phyloP scores from a whole-genome alignment of 2,329 filamentous ascomycete species.

The Trichophyton benhamiae region DNA sequence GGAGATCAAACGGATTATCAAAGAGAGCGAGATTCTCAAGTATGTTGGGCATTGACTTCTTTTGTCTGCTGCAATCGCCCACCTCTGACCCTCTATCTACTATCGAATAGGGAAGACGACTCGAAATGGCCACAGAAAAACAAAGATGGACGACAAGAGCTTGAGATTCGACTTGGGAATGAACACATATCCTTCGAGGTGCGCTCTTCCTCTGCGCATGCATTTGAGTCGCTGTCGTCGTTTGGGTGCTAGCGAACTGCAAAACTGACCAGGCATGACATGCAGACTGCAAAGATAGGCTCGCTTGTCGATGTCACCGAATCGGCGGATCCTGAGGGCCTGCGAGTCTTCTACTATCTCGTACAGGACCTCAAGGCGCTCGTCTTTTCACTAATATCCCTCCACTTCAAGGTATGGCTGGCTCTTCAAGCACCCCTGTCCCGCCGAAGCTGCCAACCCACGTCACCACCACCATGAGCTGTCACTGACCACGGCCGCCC shows the following conservation, averaged over 20 bases:
- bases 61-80: background rate
- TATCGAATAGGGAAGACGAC: constrained; percentile 74
- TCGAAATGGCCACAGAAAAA: constrained; percentile 99
- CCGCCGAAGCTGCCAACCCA: background rate
- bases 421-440: background rate
- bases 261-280: background rate
- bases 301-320: constrained; percentile 94
- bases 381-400: constrained; percentile 87
- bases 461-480: background rate
- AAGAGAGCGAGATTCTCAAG: constrained; percentile 95
- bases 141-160: constrained; percentile 91
- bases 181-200: constrained; percentile 98
- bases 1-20: constrained; percentile 95
- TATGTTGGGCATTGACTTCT: constrained; percentile 32
- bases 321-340: constrained; percentile 85
- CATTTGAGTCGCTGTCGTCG: no score
- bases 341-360: constrained; percentile 96
- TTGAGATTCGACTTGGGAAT: constrained; percentile 85
- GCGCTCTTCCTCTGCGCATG: constrained; percentile 18
- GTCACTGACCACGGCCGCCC: background rate
- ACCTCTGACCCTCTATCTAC: background rate
- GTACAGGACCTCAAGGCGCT: constrained; percentile 95
- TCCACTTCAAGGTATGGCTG: constrained; percentile 75
- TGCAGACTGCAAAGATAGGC: constrained; percentile 90
- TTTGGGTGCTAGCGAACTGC: no score